A percentile compares a stretch with the other conserved stretches of the same genome.
Conservation (phyloP, 768 basidiomycete genomes). For the Gautieria morchelliformis region DNA sequence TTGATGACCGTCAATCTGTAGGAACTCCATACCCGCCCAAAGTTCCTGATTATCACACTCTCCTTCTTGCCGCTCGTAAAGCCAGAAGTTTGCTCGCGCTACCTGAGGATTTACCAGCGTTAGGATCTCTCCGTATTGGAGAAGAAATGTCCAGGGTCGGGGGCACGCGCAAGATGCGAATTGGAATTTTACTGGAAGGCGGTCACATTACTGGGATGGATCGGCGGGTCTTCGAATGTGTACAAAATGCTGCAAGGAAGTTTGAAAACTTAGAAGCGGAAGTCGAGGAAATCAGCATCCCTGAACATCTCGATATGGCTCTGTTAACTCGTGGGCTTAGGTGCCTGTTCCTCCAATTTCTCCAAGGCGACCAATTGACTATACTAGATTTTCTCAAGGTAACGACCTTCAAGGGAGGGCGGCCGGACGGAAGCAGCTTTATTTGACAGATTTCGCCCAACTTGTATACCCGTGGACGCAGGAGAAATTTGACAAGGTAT, state of each 20-base stretch:
- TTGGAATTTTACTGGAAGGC: constrained; percentile 33
- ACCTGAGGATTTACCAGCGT: not conserved
- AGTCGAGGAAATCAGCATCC: constrained; percentile 32
- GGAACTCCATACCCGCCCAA: constrained; percentile 25
- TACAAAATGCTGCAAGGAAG: constrained; percentile 23
- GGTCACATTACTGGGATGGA: constrained; percentile 25
- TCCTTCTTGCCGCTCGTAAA: constrained; percentile 15
- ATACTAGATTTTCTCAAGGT: constrained; percentile 11
- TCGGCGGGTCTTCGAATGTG: constrained; percentile 24
- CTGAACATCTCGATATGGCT: constrained; percentile 23
- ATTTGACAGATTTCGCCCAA: constrained; percentile 22
- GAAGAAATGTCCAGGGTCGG: not conserved
- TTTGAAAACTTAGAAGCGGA: constrained; percentile 30
- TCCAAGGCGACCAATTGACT: not conserved
- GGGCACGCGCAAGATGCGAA: constrained; percentile 25
- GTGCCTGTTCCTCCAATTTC: not conserved
- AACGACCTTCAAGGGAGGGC: constrained; percentile 13
- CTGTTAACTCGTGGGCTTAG: constrained; percentile 5
- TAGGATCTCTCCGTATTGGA: not conserved
- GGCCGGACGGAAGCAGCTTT: constrained; percentile 21
- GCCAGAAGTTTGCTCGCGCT: not conserved
- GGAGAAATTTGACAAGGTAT: constrained; percentile 29
- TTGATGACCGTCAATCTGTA: constrained; percentile 31
- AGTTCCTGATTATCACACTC: constrained; percentile 23
- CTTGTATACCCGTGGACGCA: constrained; percentile 28